Base-by-base conservation (phyloP, 2,329 filamentous ascomycete genomes). In the Verticillium zaregamsianum region DNA sequence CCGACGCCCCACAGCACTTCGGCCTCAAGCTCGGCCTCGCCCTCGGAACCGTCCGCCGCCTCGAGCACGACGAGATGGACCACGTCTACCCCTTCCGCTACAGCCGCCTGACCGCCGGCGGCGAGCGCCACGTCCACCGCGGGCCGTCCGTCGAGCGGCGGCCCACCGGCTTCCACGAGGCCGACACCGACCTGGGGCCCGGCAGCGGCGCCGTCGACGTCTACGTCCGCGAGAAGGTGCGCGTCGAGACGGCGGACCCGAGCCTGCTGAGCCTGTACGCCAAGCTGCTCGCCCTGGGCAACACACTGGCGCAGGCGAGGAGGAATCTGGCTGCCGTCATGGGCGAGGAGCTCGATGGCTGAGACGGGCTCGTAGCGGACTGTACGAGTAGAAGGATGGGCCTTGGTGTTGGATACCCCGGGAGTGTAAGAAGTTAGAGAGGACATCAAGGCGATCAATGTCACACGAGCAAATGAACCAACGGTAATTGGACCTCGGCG, bases 171-270 rank as follows among this genome's bases (percentile, higher is more conserved):
- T 55, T 55, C 12, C 25, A 55, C 54, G 7, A 55, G 55, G n/a
- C 35, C 17, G 40, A 32, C 31, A 11, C 25, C 25, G 35, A 23
- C 33, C 52, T 28, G 14, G 56, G 35, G 17, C 68, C 72, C n/a
- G 66, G 66, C 11, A 73, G 74, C 31, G 71, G 70, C 54, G 70
- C 69, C 31, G 57, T 62, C 25, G 87, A 95, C 64, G 93, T 97
- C 3, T 89, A 87, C 66, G 94, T 98, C 55, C 87, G 89, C 67
- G 94, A 97, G 73, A 97, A 97, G 78, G 86, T 97, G 5, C 84
- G 90, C 49, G 89, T 97, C 2, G 93, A 97, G 74, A 94, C 87
- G 69, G 91, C 93, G 61, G 93, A 98, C 73, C 94, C 94, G 1
- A 93, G 88, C 68, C 73, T 97, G 66, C 88, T 97, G 73, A 90